Evolutionary conservation across 2,329 filamentous ascomycete species (phyloP), one percentile per base, ranked within the genome.

Genomic region (Alternaria tenuissima): DNA sequence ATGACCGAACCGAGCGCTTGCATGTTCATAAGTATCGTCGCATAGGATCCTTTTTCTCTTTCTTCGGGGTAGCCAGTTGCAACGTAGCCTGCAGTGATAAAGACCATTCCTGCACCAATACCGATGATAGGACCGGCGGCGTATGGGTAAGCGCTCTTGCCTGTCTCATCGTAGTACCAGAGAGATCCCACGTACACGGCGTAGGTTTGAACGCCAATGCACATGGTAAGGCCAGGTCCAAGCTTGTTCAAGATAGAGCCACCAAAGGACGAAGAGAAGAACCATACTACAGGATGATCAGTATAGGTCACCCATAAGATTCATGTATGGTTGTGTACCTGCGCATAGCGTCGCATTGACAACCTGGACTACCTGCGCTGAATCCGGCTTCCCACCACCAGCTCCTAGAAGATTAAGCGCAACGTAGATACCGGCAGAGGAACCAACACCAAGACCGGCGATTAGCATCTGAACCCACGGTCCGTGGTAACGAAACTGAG

Each of bases 381-480:
- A 72, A 44, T 73, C 67, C 9, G 68, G 71, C 42, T 55, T 68
- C 11, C 70, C 73, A 18, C 73, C 73, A 43, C 73, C 71, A 38
- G 72, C 73, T 46, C 73, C 71, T 5, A 75, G 66, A 5, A 75
- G 62, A 38, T 74, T 75, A 20, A 75, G 69, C 30, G 72, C 70
- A 30, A 76, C 67, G 49, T 76, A 76, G 8, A 75, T 70, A 8
- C 73, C 73, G 4, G 73, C 72, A 4, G 71, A 71, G 7, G 69
- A 61, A 30, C 72, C 70, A n/a, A 73, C 70, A n/a, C 71, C 69
- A 11, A 74, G 49, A 34, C 71, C 70, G n/a, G 62, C 66, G 42
- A 76, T 73, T 41, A 75, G 58, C 61, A 71, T 72, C 48, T 74
- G 70, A n/a, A 73, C 64, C 71, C 72, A 75, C 41, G 72, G 72